Percentiles rank a stretch among this genome's conserved stretches.
These are phyloP conservation scores for Volvox carteri DNA, from an alignment of 163 green algal genomes.

Conservation along the genomic window DNA sequence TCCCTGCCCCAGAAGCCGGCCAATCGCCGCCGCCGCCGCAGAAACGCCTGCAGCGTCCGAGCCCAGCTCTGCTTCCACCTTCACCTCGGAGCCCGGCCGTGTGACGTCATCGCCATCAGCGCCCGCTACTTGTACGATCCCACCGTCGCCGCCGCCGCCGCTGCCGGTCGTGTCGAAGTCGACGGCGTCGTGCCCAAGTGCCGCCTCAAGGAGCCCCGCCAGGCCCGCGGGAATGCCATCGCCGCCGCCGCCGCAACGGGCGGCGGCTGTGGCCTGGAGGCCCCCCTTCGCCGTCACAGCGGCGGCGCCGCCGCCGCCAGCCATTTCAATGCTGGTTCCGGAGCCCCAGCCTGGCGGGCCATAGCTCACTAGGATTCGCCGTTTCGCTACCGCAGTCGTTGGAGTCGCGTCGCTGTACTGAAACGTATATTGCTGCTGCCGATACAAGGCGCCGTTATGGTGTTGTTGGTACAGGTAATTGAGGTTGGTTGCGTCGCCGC, in stretches of 20 bases:
- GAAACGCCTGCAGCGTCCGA: not conserved
- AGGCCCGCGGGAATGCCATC: not conserved
- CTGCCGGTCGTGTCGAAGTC: too few relatives aligned
- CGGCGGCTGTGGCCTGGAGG: not conserved
- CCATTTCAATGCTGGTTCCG: not conserved
- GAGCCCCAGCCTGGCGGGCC: constrained; percentile 3
- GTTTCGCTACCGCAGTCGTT: not conserved
- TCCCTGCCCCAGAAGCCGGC: not conserved
- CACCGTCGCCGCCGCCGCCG: not conserved
- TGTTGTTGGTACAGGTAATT: not conserved
- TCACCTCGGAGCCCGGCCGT: not conserved
- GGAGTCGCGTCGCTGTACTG: not conserved
- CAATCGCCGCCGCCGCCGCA: not conserved
- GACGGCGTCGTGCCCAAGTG: constrained; percentile 1
- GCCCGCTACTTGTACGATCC: not conserved
- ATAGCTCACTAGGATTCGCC: not conserved
- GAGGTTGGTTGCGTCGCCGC: not conserved
- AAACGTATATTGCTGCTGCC: not conserved
- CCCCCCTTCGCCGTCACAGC: too few relatives aligned
- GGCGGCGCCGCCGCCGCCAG: too few relatives aligned
- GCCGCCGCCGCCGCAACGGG: not conserved
- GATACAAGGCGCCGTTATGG: not conserved
- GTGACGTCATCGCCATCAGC: not conserved
- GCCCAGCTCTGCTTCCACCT: not conserved
- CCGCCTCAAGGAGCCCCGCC: constrained; percentile 39